Conservation (phyloP, 2,329 filamentous ascomycete species). For the Fusarium drepaniforme region DNA sequence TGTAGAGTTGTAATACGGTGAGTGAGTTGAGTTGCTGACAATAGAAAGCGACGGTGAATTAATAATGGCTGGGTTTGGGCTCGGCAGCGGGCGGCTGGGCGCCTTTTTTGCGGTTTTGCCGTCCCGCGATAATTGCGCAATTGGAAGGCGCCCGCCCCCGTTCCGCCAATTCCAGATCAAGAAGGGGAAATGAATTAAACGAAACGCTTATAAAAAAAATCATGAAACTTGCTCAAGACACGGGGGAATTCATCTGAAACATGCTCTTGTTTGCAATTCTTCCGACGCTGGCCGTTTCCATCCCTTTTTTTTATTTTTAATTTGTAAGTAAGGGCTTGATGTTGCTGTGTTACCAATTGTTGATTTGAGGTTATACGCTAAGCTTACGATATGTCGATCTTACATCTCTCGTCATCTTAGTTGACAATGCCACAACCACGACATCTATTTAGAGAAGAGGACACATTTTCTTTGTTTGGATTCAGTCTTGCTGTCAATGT, state of each 20-base stretch:
- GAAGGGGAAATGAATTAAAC: slow-evolving; percentile 2
- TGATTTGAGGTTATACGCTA: background rate
- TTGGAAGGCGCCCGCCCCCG: slow-evolving; percentile 18
- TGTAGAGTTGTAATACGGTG: background rate
- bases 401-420: slow-evolving; percentile 22
- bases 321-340: background rate
- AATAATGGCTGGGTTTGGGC: slow-evolving; percentile 35
- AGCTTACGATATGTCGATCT: background rate
- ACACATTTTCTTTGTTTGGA: background rate
- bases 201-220: background rate
- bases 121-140: slow-evolving; percentile 44
- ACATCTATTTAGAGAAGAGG: background rate
- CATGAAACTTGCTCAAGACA: slow-evolving; percentile 44
- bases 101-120: slow-evolving; percentile 4
- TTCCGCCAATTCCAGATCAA: slow-evolving; percentile 12
- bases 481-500: background rate
- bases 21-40: slow-evolving; percentile 24
- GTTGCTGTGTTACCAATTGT: background rate
- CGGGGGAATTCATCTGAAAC: slow-evolving; percentile 39
- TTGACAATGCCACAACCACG: slow-evolving; percentile 1
- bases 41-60: slow-evolving; percentile 32
- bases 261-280: slow-evolving; percentile 10
- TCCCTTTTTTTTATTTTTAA: background rate
- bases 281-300: background rate
- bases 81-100: background rate